Percentiles rank a stretch among this genome's conserved stretches.
Conservation (phyloP, 371 early-diverging fungal species). For the Fennellomyces sp. region DNA sequence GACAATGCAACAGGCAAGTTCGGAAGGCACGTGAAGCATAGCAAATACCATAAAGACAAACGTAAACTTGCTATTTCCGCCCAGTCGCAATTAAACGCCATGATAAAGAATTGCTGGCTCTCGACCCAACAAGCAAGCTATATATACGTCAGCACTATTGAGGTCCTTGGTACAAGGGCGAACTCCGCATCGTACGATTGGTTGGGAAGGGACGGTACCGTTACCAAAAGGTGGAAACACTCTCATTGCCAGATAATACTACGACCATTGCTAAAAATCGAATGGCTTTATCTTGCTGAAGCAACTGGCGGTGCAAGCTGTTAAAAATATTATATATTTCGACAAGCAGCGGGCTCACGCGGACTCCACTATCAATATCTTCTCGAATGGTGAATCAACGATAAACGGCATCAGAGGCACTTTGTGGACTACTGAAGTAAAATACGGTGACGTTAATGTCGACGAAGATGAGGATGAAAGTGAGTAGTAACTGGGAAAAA, state of each 20-base stretch:
- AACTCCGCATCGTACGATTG: not conserved
- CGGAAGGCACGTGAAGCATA: not conserved
- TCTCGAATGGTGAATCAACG: too few species aligned
- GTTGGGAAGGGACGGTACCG: not conserved
- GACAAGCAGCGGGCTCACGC: not conserved
- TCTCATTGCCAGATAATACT: not conserved
- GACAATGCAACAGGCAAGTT: not conserved
- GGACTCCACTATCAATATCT: too few species aligned
- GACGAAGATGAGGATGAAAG: too few species aligned
- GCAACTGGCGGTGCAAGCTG: not conserved
- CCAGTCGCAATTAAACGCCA: not conserved
- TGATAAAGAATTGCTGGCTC: not conserved
- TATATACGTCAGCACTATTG: not conserved
- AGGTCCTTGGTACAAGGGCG: not conserved
- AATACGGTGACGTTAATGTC: too few species aligned
- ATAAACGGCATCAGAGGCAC: too few species aligned
- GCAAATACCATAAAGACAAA: not conserved
- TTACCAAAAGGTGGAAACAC: not conserved
- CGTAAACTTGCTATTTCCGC: not conserved
- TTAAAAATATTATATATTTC: not conserved
- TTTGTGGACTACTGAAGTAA: too few species aligned
- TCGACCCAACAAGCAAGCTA: not conserved
- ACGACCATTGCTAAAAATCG: too few species aligned
- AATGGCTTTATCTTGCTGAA: not conserved
- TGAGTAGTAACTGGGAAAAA: too few species aligned